These are phyloP conservation scores for Penstemon eatonii DNA, from an alignment of 257 asterid genomes.

Conservation along the genomic window DNA sequence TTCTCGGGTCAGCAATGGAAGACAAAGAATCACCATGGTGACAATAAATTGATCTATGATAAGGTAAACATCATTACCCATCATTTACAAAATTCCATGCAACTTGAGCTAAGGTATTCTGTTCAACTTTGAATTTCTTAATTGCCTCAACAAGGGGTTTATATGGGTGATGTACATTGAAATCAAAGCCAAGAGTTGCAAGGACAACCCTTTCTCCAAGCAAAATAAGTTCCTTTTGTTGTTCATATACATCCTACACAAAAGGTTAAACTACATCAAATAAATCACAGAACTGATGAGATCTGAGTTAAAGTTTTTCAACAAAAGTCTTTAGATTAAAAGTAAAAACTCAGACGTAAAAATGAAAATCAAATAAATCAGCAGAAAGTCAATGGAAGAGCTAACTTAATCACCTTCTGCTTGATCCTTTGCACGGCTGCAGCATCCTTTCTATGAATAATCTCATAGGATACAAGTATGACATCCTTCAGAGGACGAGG, in stretches of 20 bases:
- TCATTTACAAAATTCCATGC: slow-evolving; percentile 99
- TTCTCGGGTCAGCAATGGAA: too few species aligned
- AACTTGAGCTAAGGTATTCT: slow-evolving; percentile 89
- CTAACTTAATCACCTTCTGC: slow-evolving; percentile 59
- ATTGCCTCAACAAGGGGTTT: slow-evolving; percentile 96
- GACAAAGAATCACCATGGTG: too few species aligned
- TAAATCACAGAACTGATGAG: too few species aligned
- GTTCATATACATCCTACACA: slow-evolving; percentile 88
- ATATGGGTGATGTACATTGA: slow-evolving; percentile 83
- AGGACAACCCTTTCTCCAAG: slow-evolving; percentile 91
- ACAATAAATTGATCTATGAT: too few species aligned
- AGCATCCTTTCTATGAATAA: slow-evolving; percentile 76
- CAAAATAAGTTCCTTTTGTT: slow-evolving; percentile 79
- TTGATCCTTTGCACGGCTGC: slow-evolving; percentile 80
- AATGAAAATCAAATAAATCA: slow-evolving; percentile 15
- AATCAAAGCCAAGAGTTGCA: slow-evolving; percentile 85
- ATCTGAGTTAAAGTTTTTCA: not conserved
- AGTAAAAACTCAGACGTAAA: not conserved
- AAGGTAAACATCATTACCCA: slow-evolving; percentile 57
- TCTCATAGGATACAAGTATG: slow-evolving; percentile 84
- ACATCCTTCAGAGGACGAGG: slow-evolving; percentile 96
- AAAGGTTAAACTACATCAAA: slow-evolving; percentile 18
- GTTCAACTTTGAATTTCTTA: slow-evolving; percentile 86
- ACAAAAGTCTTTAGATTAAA: not conserved
- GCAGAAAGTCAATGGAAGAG: slow-evolving; percentile 6